Evolutionary conservation across 345 rosid species (phyloP).

Genomic region (Ceriops zippeliana): DNA sequence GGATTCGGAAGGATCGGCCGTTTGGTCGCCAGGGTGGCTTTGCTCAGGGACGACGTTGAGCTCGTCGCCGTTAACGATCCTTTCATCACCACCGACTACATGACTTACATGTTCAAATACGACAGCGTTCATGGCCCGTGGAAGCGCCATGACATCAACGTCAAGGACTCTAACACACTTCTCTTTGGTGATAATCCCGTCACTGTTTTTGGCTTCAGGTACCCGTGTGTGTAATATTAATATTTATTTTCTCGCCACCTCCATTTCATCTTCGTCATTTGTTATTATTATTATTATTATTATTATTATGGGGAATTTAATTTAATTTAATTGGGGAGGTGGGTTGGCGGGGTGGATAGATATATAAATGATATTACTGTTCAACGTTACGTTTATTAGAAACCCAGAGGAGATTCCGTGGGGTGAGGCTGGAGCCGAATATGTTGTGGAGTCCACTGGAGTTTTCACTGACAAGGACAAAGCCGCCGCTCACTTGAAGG

Average conservation of each 20-base stretch:
- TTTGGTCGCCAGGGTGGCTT: conserved; percentile 63
- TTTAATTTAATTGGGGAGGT: neutral
- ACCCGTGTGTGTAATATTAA: too few species aligned
- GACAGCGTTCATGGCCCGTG: conserved; percentile 66
- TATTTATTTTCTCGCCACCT: neutral
- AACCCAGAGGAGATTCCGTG: conserved; percentile 76
- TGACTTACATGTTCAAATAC: conserved; percentile 68
- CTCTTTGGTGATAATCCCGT: conserved; percentile 58
- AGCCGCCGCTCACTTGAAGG: conserved; percentile 73
- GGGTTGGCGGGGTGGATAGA: too few species aligned
- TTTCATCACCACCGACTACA: conserved; percentile 66
- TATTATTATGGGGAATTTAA: too few species aligned
- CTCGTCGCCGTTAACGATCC: conserved; percentile 78
- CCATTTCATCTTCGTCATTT: too few species aligned
- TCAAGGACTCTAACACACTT: conserved; percentile 59
- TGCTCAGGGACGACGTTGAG: conserved; percentile 63
- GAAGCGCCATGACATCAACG: conserved; percentile 56
- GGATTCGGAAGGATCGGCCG: conserved; percentile 83
- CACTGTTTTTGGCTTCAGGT: conserved; percentile 55
- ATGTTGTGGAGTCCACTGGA: conserved; percentile 62
- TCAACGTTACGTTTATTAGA: conserved; percentile 20
- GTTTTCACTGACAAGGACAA: conserved; percentile 33
- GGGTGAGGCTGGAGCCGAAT: conserved; percentile 59
- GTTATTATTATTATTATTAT: too few species aligned
- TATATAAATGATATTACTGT: neutral